Evolutionary conservation across 306 rosid genomes (phyloP).

Genomic region (Aeschynomene evenia): DNA sequence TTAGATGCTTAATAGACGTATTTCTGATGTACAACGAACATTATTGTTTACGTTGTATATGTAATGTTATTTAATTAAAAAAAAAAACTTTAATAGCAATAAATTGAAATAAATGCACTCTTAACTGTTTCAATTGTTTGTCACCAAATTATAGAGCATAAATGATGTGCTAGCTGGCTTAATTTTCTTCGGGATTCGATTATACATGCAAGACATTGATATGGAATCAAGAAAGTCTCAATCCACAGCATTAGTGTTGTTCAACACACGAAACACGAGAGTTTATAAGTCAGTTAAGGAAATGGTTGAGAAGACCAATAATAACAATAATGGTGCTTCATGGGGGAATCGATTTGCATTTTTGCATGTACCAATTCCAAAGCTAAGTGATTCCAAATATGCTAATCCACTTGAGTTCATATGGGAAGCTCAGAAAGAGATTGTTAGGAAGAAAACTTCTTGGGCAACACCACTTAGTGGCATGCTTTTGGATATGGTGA

Average conservation of each 20-base stretch:
- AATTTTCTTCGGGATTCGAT: conserved; percentile 44
- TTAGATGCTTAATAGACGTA: no score
- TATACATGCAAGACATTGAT: conserved; percentile 46
- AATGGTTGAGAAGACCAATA: conserved; percentile 36
- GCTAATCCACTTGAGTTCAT: conserved; percentile 45
- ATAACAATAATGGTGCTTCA: conserved; percentile 7
- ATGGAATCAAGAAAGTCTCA: conserved; percentile 28
- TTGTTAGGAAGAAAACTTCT: conserved; percentile 38
- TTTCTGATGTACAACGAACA: no score
- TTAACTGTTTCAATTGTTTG: no score
- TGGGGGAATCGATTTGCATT: conserved; percentile 58
- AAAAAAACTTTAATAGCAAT: no score
- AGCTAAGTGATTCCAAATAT: conserved; percentile 17
- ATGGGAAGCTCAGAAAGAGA: conserved; percentile 34
- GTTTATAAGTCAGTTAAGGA: conserved; percentile 47
- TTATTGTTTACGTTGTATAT: no score
- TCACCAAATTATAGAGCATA: conserved; percentile 25
- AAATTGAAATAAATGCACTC: no score
- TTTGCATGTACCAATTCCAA: conserved; percentile 47
- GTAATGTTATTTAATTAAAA: no score
- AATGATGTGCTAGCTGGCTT: conserved; percentile 52
- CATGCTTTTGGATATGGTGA: conserved; percentile 25
- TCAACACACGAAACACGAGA: conserved; percentile 40
- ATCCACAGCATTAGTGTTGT: conserved; percentile 44
- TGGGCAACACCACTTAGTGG: conserved; percentile 33